A percentile compares a stretch with the other conserved stretches of the same genome.
Conservation (phyloP, 768 basidiomycete genomes). For the Leccinum ochraceum region DNA sequence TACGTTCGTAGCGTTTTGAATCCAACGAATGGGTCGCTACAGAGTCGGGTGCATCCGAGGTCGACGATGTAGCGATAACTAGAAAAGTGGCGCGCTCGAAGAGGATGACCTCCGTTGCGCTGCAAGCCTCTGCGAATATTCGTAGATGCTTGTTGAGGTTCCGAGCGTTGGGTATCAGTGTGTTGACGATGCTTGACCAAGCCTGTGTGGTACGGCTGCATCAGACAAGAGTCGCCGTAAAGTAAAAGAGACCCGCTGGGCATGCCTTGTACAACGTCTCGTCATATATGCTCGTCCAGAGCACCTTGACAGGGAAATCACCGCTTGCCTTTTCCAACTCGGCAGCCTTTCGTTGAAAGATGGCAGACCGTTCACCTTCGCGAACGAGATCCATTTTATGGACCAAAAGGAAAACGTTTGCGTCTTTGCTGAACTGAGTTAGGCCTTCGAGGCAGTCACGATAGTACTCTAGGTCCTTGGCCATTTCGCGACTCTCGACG, state of each 20-base stretch:
- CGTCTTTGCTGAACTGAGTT: constrained; percentile 74
- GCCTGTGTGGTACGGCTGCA: constrained; percentile 56
- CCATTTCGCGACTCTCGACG: constrained; percentile 82
- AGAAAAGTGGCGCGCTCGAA: constrained; percentile 98
- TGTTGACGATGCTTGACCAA: constrained; percentile 97
- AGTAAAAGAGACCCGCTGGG: not conserved
- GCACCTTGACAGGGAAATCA: constrained; percentile 64
- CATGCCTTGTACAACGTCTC: constrained; percentile 92
- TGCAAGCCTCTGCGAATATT: constrained; percentile 83
- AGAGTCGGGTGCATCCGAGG: constrained; percentile 37
- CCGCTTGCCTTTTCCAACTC: constrained; percentile 74
- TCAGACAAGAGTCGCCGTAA: constrained; percentile 10
- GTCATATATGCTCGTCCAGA: constrained; percentile 96
- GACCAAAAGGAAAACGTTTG: constrained; percentile 84
- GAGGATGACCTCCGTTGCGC: constrained; percentile 90
- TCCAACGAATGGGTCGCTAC: constrained; percentile 50
- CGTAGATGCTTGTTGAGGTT: constrained; percentile 85
- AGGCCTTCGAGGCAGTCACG: constrained; percentile 87
- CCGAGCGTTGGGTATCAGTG: constrained; percentile 92
- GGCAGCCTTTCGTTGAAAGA: constrained; percentile 69
- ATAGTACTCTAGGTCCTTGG: constrained; percentile 89
- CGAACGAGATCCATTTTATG: constrained; percentile 98
- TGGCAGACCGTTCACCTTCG: constrained; percentile 49
- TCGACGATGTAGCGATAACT: constrained; percentile 85
- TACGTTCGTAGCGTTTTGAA: constrained; percentile 79